These are phyloP conservation scores for Leccinellum rugosiceps DNA, from an alignment of 768 basidiomycete species.

Conservation along the genomic window DNA sequence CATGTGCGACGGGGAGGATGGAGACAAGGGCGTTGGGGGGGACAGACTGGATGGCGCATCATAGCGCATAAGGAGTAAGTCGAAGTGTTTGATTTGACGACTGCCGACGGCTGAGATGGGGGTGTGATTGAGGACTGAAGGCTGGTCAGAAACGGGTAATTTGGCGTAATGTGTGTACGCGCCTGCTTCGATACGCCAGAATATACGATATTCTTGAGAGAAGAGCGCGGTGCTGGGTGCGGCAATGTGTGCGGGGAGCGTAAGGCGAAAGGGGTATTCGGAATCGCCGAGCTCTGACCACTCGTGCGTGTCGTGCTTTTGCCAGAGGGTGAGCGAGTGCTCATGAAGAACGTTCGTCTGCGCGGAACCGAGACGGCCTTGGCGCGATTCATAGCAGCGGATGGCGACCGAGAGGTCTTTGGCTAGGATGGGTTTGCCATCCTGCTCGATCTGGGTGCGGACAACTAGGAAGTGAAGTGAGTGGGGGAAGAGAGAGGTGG, in stretches of 20 bases:
- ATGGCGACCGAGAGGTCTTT: constrained; percentile 70
- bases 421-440: constrained; percentile 63
- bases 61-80: constrained; percentile 69
- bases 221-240: constrained; percentile 65
- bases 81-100: constrained; percentile 66
- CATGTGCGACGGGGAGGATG: constrained; percentile 36
- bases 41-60: constrained; percentile 49
- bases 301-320: constrained; percentile 53
- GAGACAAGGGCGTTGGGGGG: constrained; percentile 34
- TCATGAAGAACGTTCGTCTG: constrained; percentile 70
- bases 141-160: constrained; percentile 15
- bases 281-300: constrained; percentile 60
- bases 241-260: constrained; percentile 55
- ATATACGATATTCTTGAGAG: constrained; percentile 75
- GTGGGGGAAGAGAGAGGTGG: background rate
- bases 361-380: constrained; percentile 53
- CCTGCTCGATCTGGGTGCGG: constrained; percentile 65
- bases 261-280: constrained; percentile 70
- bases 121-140: constrained; percentile 62
- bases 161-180: constrained; percentile 30
- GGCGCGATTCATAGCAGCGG: constrained; percentile 78
- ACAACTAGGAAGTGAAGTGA: constrained; percentile 46
- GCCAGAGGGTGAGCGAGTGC: constrained; percentile 64
- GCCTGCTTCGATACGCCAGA: constrained; percentile 85
- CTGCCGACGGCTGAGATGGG: constrained; percentile 64